A percentile compares a stretch with the other conserved stretches of the same genome.
Conservation (phyloP, 2,329 filamentous ascomycete species). For the Aspergillus felis region DNA sequence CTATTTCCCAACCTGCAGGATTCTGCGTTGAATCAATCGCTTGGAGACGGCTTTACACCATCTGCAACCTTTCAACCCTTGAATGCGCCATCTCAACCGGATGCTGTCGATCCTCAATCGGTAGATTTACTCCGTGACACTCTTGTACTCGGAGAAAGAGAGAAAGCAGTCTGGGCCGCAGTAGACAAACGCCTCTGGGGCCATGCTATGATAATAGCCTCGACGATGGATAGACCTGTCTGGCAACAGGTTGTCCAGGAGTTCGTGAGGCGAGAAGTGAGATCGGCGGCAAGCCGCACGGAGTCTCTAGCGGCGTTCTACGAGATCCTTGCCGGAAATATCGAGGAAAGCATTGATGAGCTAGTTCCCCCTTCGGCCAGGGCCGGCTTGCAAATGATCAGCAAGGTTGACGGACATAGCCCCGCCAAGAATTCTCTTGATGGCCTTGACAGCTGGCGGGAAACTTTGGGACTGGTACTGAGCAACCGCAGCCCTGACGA, state of each 20-base stretch:
- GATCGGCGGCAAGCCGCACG: constrained; percentile 71
- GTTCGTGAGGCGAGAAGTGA: constrained; percentile 92
- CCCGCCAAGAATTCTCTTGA: constrained; percentile 69
- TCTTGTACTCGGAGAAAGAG: constrained; percentile 75
- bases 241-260: constrained; percentile 95
- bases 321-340: constrained; percentile 88
- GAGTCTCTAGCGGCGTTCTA: constrained; percentile 89
- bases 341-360: constrained; percentile 92
- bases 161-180: constrained; percentile 89
- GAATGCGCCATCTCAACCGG: constrained; percentile 48
- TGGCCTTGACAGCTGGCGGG: constrained; percentile 89
- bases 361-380: constrained; percentile 89
- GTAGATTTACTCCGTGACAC: constrained; percentile 69
- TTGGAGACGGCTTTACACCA: constrained; percentile 18
- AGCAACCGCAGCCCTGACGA: constrained; percentile 85
- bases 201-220: constrained; percentile 90
- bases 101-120: constrained; percentile 65
- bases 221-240: constrained; percentile 64
- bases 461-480: constrained; percentile 79
- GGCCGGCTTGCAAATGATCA: constrained; percentile 86
- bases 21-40: constrained; percentile 23
- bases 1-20: constrained; percentile 59
- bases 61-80: constrained; percentile 38
- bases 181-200: constrained; percentile 94
- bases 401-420: constrained; percentile 59